Evolutionary conservation across 164 flowering plant genomes (phyloP).

Genomic region (Umbilicus rupestris): DNA sequence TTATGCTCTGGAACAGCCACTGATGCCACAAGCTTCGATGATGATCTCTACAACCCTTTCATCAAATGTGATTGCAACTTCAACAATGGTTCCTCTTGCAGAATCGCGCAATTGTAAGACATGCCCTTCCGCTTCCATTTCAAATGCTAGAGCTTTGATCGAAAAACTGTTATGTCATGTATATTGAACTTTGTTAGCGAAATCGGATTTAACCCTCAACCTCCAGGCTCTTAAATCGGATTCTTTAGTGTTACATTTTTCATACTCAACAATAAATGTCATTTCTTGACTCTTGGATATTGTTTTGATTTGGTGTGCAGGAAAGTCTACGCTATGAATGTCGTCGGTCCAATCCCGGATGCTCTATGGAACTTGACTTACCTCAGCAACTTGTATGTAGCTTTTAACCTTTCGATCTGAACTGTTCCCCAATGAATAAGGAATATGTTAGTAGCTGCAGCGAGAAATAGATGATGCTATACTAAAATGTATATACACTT

Average conservation of each 20-base stretch:
- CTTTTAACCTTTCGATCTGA: neutral
- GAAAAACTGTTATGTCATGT: neutral
- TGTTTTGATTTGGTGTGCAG: constrained; percentile 16
- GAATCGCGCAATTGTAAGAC: constrained; percentile 21
- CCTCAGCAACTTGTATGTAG: constrained; percentile 33
- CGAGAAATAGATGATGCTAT: too few relatives aligned
- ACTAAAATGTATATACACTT: too few relatives aligned
- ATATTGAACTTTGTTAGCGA: too few relatives aligned
- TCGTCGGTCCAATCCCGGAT: constrained; percentile 27
- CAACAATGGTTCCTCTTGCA: constrained; percentile 19
- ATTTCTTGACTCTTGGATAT: neutral
- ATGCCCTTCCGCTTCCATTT: neutral
- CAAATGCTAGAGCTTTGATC: neutral
- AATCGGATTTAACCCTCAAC: too few relatives aligned
- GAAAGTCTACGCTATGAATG: constrained; percentile 25
- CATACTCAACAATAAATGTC: too few relatives aligned
- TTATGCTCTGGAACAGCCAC: constrained; percentile 27
- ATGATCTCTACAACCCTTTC: constrained; percentile 14
- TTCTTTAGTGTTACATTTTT: too few relatives aligned
- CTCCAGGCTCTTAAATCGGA: too few relatives aligned
- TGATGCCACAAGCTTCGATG: constrained; percentile 12
- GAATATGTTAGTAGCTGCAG: too few relatives aligned
- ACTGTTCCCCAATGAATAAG: too few relatives aligned
- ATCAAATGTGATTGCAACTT: constrained; percentile 30
- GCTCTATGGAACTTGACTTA: constrained; percentile 34